phyloP scores from a whole-genome alignment of 768 basidiomycete species.

The Grammothele lineata region DNA sequence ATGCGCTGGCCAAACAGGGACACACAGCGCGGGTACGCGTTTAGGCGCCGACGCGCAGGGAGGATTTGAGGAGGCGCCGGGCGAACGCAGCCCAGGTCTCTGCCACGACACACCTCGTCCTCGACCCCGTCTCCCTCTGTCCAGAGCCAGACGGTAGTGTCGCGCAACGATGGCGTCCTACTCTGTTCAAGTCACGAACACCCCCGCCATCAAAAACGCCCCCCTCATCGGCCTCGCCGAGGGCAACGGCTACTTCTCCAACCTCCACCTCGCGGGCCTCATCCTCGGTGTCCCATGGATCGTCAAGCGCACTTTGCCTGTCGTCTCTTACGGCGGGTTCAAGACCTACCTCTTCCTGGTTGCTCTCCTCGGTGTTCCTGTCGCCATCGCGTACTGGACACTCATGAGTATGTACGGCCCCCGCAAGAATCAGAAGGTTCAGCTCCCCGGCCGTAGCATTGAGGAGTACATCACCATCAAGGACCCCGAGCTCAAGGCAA shows the following conservation, averaged over 20 bases:
- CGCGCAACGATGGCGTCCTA: constrained; percentile 34
- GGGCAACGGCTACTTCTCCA: constrained; percentile 83
- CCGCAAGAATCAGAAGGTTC: constrained; percentile 81
- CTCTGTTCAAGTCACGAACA: constrained; percentile 58
- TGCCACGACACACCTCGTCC: constrained; percentile 13
- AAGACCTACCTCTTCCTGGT: constrained; percentile 83
- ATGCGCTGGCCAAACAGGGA: constrained; percentile 2
- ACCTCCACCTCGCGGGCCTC: constrained; percentile 70
- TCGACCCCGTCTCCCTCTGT: background rate
- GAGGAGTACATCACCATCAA: constrained; percentile 91
- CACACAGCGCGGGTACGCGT: constrained; percentile 9
- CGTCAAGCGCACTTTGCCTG: constrained; percentile 75
- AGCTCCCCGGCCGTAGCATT: constrained; percentile 79
- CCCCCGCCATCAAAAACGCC: constrained; percentile 80
- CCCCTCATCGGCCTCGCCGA: constrained; percentile 79
- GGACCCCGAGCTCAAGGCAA: constrained; percentile 71
- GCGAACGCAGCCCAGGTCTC: background rate
- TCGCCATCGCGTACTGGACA: constrained; percentile 86
- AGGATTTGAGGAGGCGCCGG: background rate
- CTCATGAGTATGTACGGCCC: constrained; percentile 77
- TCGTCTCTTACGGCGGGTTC: constrained; percentile 81
- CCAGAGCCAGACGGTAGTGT: background rate
- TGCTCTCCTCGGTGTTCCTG: constrained; percentile 68
- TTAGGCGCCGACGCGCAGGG: background rate
- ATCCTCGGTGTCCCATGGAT: constrained; percentile 81